phyloP scores from a whole-genome alignment of 257 asterid species.

The Solanum ahanhuiri region DNA sequence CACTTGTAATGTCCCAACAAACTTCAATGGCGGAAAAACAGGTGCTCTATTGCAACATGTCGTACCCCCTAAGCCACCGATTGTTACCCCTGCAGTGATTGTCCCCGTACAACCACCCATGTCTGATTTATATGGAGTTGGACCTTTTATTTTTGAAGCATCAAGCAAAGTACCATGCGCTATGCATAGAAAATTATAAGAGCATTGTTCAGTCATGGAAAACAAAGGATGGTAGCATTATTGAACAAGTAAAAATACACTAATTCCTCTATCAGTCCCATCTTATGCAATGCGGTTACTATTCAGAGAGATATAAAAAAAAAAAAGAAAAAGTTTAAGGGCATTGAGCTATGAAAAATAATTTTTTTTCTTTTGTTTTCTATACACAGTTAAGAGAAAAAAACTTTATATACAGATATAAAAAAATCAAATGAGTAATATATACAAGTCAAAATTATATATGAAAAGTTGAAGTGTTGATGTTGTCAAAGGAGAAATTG shows the following conservation, averaged over 20 bases:
- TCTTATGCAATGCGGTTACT: too few species aligned
- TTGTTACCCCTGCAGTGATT: background rate
- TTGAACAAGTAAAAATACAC: too few species aligned
- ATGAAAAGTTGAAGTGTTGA: too few species aligned
- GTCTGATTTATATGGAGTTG: constrained; percentile 19
- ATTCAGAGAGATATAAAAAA: too few species aligned
- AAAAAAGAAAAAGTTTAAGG: too few species aligned
- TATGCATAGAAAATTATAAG: background rate
- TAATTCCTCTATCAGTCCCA: background rate
- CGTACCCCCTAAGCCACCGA: background rate
- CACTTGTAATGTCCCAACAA: constrained; percentile 25
- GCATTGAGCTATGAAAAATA: too few species aligned
- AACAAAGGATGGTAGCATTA: background rate
- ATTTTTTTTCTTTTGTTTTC: too few species aligned
- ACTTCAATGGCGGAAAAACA: constrained; percentile 18
- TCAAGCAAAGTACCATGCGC: constrained; percentile 16
- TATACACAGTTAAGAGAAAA: too few species aligned
- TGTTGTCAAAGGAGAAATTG: too few species aligned
- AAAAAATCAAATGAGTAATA: too few species aligned
- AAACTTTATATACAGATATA: too few species aligned
- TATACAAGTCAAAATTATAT: too few species aligned
- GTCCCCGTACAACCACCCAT: background rate
- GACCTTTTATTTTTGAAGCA: constrained; percentile 40
- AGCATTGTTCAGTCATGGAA: background rate
- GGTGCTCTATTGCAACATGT: constrained; percentile 22